Base-by-base conservation (phyloP, 1,139 yeast genomes). In the Pichia sp. region DNA sequence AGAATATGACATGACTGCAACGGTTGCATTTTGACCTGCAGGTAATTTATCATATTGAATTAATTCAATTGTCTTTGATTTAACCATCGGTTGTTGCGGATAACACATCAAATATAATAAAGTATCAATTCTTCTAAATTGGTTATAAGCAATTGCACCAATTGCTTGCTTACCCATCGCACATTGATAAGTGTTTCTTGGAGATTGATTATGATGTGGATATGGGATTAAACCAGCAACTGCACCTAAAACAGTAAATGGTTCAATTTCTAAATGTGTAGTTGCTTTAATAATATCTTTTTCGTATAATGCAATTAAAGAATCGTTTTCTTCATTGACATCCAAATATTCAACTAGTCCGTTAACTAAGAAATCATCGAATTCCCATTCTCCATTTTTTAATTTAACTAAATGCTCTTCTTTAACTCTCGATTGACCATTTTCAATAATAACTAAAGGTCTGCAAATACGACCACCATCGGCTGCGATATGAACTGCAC, bases 81-180 rank as follows among this genome's bases (percentile, higher is more conserved):
- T 91, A 25, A 93, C 99, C 96, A 91, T 86, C 1, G 99, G 99
- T 60, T 89, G 96, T 64, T 91, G 97, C 8, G 99, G 99, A 60
- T 93, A 91, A 15, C 89, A 96, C 96, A 91, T 86, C 53, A 91
- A 72, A 61, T 91, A 91, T 50, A 93, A 69, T 55, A 91, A 68
- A 1, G 99, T 93, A 60, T 91, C 99, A 53, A 91, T 91, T 64
- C 99, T 79, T 60, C 88, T 77, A 66, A 91, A 85, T 65, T 91
- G 98, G 63, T 91, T 91, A 63, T 91, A 91, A 22, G 95, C 96
- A 65, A 93, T 93, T 8, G 97, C 97, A 52, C 99, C 99, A 64
- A 91, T 91, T 19, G 98, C 98, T 68, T 91, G 99, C 69, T 91
- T 91, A 78, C 98, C 98, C 98, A 91, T 91, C 62, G 98, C 98